Evolutionary conservation across 495 filamentous ascomycete genomes (phyloP).

Genomic region (Hyaloscypha finlandica): DNA sequence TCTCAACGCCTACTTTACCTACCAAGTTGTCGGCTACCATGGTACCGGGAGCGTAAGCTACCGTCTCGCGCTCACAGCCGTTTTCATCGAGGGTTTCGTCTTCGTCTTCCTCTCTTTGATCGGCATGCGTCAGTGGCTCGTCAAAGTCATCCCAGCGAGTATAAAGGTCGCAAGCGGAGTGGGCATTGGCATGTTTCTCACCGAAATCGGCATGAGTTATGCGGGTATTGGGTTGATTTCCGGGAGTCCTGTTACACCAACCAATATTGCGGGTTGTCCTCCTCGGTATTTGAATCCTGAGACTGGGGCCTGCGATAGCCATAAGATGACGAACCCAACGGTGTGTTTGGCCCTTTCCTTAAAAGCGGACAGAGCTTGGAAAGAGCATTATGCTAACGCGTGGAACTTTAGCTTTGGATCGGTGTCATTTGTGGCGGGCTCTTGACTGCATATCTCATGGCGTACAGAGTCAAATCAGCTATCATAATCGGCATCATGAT

Average conservation of each 20-base stretch:
- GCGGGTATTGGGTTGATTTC: constrained; percentile 76
- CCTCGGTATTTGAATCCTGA: constrained; percentile 37
- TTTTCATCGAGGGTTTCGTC: constrained; percentile 76
- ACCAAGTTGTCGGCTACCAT: constrained; percentile 76
- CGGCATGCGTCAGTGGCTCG: constrained; percentile 84
- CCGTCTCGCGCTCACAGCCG: constrained; percentile 71
- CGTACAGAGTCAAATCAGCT: constrained; percentile 76
- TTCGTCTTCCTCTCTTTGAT: constrained; percentile 65
- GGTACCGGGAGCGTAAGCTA: constrained; percentile 69
- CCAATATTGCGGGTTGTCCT: constrained; percentile 68
- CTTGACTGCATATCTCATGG: constrained; percentile 74
- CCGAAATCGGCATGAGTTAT: constrained; percentile 71
- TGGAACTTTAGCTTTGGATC: constrained; percentile 60
- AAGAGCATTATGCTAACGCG: neutral
- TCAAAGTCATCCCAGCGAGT: constrained; percentile 71
- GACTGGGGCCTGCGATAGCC: constrained; percentile 39
- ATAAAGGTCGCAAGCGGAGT: constrained; percentile 81
- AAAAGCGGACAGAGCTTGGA: neutral
- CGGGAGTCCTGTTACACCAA: constrained; percentile 55
- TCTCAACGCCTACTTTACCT: constrained; percentile 81
- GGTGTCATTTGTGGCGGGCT: constrained; percentile 77
- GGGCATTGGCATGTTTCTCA: constrained; percentile 78
- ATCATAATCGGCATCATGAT: constrained; percentile 78
- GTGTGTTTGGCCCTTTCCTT: constrained; percentile 32
- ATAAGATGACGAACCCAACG: constrained; percentile 69